A percentile compares a stretch with the other conserved stretches of the same genome.
These are phyloP conservation scores for Sisymbrium altissimum DNA, from an alignment of 345 rosid genomes.

Conservation along the genomic window DNA sequence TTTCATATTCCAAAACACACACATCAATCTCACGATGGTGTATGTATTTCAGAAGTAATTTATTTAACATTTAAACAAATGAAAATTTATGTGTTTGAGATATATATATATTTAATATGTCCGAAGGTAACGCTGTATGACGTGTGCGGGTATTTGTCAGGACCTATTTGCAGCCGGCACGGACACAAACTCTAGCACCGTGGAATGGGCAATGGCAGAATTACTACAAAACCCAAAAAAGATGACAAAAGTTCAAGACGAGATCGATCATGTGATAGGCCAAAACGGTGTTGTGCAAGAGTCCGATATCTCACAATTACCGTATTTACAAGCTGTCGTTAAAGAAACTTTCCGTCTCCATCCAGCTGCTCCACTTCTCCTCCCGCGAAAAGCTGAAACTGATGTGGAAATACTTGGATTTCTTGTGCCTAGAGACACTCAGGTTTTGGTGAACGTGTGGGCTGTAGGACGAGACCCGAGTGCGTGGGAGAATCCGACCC, in stretches of 20 bases:
- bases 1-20: background rate
- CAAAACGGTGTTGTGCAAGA: slow-evolving; percentile 31
- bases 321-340: slow-evolving; percentile 37
- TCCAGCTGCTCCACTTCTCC: slow-evolving; percentile 41
- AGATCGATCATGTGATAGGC: slow-evolving; percentile 31
- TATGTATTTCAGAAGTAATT: background rate
- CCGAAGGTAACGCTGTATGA: background rate
- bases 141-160: slow-evolving; percentile 12
- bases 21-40: background rate
- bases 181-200: slow-evolving; percentile 38
- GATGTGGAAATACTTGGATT: slow-evolving; percentile 34
- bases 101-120: background rate
- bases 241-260: slow-evolving; percentile 25
- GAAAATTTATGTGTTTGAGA: background rate
- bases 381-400: slow-evolving; percentile 31
- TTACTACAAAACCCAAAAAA: slow-evolving; percentile 12
- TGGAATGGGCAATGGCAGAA: slow-evolving; percentile 40
- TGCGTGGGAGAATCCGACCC: slow-evolving; percentile 27
- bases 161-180: slow-evolving; percentile 44
- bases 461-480: slow-evolving; percentile 39
- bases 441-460: slow-evolving; percentile 40
- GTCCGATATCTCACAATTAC: slow-evolving; percentile 21
- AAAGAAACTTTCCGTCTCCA: slow-evolving; percentile 47
- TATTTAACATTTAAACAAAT: background rate
- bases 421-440: slow-evolving; percentile 33